Evolutionary conservation across 768 basidiomycete species (phyloP).

Genomic region (Leccinum boreale): DNA sequence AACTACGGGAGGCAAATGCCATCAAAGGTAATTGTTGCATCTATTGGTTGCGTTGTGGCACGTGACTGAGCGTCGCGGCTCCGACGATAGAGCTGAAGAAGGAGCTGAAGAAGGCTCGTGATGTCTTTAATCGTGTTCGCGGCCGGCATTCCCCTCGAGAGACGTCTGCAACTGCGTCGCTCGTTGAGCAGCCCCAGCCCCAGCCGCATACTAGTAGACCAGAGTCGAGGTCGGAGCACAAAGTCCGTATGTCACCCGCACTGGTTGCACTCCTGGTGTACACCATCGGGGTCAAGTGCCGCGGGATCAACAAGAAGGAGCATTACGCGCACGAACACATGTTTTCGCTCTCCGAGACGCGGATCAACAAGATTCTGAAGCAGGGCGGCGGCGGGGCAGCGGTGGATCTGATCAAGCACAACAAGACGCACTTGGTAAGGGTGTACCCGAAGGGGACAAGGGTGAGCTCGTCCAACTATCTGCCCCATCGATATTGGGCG

Average conservation of each 20-base stretch:
- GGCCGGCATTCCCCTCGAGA: conserved; percentile 26
- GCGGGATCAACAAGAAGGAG: conserved; percentile 83
- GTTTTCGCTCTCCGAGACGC: conserved; percentile 88
- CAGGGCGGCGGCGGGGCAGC: conserved; percentile 41
- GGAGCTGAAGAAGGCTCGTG: conserved; percentile 39
- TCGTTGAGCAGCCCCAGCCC: conserved; percentile 13
- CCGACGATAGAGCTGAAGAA: conserved; percentile 34
- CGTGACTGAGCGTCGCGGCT: conserved; percentile 13
- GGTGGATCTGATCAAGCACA: conserved; percentile 82
- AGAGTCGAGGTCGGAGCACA: conserved; percentile 27
- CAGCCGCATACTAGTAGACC: conserved; percentile 3
- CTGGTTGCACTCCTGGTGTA: conserved; percentile 82
- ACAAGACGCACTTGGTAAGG: conserved; percentile 74
- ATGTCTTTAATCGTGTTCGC: conserved; percentile 42
- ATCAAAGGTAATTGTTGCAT: conserved; percentile 31
- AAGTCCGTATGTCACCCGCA: conserved; percentile 69
- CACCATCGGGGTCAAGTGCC: conserved; percentile 93
- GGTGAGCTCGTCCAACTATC: conserved; percentile 81
- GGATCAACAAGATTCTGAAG: conserved; percentile 73
- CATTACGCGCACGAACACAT: conserved; percentile 84
- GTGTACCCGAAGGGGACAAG: conserved; percentile 85
- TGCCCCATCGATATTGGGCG: conserved; percentile 87
- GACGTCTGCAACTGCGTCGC: conserved; percentile 11
- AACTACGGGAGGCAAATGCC: conserved; percentile 30
- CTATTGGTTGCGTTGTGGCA: conserved; percentile 1